phyloP scores from a whole-genome alignment of 169 alveolate species.

The Amoebophrya sp. region DNA sequence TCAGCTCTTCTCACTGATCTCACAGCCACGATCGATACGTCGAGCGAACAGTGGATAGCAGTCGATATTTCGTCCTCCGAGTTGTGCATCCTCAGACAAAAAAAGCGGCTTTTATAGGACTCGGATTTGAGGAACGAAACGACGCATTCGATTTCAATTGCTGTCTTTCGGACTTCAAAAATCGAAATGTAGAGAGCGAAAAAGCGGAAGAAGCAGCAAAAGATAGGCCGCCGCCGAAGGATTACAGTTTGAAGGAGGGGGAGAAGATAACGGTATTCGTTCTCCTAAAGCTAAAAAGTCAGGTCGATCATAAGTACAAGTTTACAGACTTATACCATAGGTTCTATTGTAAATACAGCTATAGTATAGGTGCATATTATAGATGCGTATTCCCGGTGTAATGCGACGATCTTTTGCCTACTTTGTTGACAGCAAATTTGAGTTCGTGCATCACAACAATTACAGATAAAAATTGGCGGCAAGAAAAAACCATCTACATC shows the following conservation, averaged over 20 bases:
- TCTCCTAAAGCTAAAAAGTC: no score
- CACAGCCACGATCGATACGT: not conserved
- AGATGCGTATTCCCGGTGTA: no score
- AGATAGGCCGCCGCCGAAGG: not conserved
- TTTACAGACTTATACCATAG: no score
- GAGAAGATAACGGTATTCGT: constrained; percentile 18
- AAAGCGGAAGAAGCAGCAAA: not conserved
- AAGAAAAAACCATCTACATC: not conserved
- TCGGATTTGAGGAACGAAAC: not conserved
- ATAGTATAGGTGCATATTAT: no score
- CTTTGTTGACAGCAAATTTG: no score
- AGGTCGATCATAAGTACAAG: no score
- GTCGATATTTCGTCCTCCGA: not conserved
- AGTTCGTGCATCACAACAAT: not conserved
- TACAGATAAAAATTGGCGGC: not conserved
- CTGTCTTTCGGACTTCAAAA: not conserved
- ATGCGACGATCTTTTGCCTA: no score
- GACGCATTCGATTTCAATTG: constrained; percentile 16
- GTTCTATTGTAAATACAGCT: no score
- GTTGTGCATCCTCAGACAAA: not conserved
- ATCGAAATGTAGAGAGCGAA: not conserved
- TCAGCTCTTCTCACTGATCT: not conserved
- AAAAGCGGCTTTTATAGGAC: not conserved
- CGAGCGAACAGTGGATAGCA: not conserved
- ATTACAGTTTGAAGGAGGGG: not conserved